phyloP scores from a whole-genome alignment of 768 basidiomycete species.

The Coprinellus aureogranulatus region DNA sequence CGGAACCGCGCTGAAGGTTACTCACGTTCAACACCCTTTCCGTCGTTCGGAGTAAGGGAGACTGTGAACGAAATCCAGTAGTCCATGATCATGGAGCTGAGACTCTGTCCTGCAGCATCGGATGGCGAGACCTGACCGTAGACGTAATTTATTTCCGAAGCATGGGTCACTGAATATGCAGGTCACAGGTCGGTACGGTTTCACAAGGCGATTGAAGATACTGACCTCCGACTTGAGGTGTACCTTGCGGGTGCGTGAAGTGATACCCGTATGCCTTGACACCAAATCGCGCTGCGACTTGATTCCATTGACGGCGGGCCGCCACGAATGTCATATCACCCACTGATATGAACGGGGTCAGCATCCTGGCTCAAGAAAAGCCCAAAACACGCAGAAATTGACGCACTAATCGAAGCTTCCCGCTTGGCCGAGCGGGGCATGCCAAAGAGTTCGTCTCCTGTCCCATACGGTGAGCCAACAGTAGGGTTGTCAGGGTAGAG shows the following conservation, averaged over 20 bases:
- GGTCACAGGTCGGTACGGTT: neutral
- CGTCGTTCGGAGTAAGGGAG: slow-evolving; percentile 39
- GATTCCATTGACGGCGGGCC: slow-evolving; percentile 37
- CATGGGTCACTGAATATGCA: slow-evolving; percentile 26
- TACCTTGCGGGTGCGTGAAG: slow-evolving; percentile 34
- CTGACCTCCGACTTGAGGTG: slow-evolving; percentile 26
- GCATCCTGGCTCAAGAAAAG: neutral
- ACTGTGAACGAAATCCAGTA: slow-evolving; percentile 44
- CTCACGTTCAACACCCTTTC: slow-evolving; percentile 30
- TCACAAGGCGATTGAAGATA: no score
- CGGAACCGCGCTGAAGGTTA: neutral
- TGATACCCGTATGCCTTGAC: slow-evolving; percentile 41
- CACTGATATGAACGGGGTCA: slow-evolving; percentile 12
- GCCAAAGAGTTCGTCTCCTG: slow-evolving; percentile 29
- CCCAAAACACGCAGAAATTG: neutral
- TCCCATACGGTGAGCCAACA: slow-evolving; percentile 44
- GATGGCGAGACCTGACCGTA: slow-evolving; percentile 29
- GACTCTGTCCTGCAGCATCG: slow-evolving; percentile 13
- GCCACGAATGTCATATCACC: slow-evolving; percentile 41
- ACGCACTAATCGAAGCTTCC: slow-evolving; percentile 26
- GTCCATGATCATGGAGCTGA: slow-evolving; percentile 37
- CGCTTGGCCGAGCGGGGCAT: slow-evolving; percentile 27
- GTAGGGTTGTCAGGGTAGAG: slow-evolving; percentile 42
- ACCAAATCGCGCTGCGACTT: slow-evolving; percentile 34
- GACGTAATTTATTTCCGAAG: slow-evolving; percentile 31